Base-by-base conservation (phyloP, 805 yeast species). In the Schizosaccharomyces japonicus region DNA sequence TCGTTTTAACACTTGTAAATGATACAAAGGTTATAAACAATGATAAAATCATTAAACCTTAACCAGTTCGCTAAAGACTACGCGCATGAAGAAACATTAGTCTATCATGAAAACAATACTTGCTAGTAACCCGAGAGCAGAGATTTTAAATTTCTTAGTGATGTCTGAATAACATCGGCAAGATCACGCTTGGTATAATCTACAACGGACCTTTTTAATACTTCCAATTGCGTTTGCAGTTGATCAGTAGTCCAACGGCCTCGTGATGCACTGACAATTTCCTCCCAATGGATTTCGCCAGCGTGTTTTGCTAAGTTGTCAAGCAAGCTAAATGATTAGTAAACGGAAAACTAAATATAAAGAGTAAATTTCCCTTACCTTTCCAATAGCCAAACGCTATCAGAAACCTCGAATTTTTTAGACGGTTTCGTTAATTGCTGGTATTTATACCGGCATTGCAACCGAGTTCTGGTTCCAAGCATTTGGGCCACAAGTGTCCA, bases 401-500 rank as follows among this genome's bases (percentile, higher is more conserved):
- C 40, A 15, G n/a, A 23, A n/a, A 34, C 11, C 19, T 34, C 40
- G 10, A 34, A 34, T 19, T 34, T 34, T n/a, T 19, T 11, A 15
- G 40, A 19, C n/a, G 40, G 11, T 19, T 34, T 34, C 19, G 40
- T 34, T 5, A 34, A 19, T 7, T 34, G 40, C 19, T 34, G 40
- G 19, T 15, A 87, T 59, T 87, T 87, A 62, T 87, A 87, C 50
- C 96, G 72, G 60, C 95, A 85, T 62, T 87, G 96, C 53, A 87
- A 85, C 54, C 96, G 69, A 1, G 94, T 80, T 52, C 96, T 70
- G 1, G 74, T 67, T 2, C 95, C 95, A 30, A 81, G 77, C 93
- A 87, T 83, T 46, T 72, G 66, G 58, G 87, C 96, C 2, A 87
- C 92, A 4, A 75, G 65, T 0, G 95, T 85, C 95, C 96, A 87